Conservation (phyloP, 2,329 filamentous ascomycete genomes). For the Pseudogymnoascus sp. region DNA sequence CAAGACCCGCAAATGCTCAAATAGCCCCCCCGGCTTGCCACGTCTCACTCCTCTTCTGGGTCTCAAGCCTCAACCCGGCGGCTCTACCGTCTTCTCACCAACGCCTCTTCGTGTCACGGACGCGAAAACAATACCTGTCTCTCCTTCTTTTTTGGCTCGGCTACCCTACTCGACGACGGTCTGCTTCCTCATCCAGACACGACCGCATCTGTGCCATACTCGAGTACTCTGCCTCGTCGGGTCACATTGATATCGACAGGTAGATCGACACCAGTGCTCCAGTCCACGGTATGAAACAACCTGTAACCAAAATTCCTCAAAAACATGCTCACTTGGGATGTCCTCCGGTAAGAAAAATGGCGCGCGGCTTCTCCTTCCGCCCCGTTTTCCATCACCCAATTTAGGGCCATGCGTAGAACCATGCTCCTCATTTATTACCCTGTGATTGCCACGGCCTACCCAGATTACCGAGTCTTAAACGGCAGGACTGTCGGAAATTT, state of each 20-base stretch:
- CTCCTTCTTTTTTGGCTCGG: background rate
- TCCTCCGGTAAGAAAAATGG: background rate
- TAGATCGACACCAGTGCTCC: background rate
- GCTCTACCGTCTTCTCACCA: background rate
- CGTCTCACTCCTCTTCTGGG: background rate
- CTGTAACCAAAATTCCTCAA: background rate
- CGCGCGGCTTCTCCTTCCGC: conserved; percentile 4
- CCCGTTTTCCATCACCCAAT: conserved; percentile 5
- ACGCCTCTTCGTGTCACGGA: background rate
- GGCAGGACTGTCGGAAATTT: background rate
- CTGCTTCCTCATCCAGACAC: background rate
- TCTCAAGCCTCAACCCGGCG: conserved; percentile 4
- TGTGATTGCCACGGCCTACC: background rate
- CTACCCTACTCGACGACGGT: background rate
- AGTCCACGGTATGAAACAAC: conserved; percentile 1
- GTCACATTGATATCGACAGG: background rate
- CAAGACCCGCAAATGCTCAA: background rate
- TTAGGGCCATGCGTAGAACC: conserved; percentile 7
- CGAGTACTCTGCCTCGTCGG: background rate
- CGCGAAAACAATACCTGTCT: background rate
- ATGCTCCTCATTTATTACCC: conserved; percentile 2
- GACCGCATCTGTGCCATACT: background rate
- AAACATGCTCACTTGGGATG: background rate
- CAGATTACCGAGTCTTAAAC: background rate
- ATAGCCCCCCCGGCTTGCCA: background rate